phyloP scores from a whole-genome alignment of 2,329 filamentous ascomycete genomes.

The Ceratocystis albifundus region DNA sequence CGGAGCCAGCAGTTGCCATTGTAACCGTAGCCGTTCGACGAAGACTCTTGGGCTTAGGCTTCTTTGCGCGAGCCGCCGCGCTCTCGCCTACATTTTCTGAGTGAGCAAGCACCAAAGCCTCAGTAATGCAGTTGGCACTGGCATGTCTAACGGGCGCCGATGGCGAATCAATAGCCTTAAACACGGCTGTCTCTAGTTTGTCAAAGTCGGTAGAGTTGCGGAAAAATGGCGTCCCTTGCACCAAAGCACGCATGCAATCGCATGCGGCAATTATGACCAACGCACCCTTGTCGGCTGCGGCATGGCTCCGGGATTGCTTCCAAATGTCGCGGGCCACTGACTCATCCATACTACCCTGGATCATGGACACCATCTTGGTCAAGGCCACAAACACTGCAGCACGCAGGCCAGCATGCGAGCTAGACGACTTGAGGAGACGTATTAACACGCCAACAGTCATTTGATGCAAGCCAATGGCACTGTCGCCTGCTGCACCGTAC shows the following conservation, averaged over 20 bases:
- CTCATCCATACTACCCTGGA: slow-evolving; percentile 71
- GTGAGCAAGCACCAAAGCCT: slow-evolving; percentile 71
- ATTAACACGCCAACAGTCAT: slow-evolving; percentile 60
- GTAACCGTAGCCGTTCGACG: slow-evolving; percentile 45
- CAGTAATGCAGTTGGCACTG: slow-evolving; percentile 72
- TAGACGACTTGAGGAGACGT: slow-evolving; percentile 68
- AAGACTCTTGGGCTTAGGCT: slow-evolving; percentile 44
- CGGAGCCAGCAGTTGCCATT: slow-evolving; percentile 31
- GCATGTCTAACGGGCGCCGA: slow-evolving; percentile 69
- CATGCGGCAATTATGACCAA: slow-evolving; percentile 71
- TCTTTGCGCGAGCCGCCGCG: slow-evolving; percentile 45
- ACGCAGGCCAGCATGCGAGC: slow-evolving; percentile 69
- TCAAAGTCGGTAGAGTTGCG: slow-evolving; percentile 85
- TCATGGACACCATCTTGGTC: slow-evolving; percentile 63
- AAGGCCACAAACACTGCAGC: slow-evolving; percentile 66
- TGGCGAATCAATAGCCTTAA: slow-evolving; percentile 75
- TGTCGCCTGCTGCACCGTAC: slow-evolving; percentile 86
- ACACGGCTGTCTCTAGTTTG: slow-evolving; percentile 66
- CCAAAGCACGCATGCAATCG: slow-evolving; percentile 62
- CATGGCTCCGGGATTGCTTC: slow-evolving; percentile 75
- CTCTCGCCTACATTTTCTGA: slow-evolving; percentile 42
- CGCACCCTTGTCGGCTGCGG: slow-evolving; percentile 67
- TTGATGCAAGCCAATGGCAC: slow-evolving; percentile 71
- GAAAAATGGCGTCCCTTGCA: slow-evolving; percentile 66
- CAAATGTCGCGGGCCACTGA: slow-evolving; percentile 75